Base-by-base conservation (phyloP, 2,329 filamentous ascomycete genomes). In the Trichoderma sp. region DNA sequence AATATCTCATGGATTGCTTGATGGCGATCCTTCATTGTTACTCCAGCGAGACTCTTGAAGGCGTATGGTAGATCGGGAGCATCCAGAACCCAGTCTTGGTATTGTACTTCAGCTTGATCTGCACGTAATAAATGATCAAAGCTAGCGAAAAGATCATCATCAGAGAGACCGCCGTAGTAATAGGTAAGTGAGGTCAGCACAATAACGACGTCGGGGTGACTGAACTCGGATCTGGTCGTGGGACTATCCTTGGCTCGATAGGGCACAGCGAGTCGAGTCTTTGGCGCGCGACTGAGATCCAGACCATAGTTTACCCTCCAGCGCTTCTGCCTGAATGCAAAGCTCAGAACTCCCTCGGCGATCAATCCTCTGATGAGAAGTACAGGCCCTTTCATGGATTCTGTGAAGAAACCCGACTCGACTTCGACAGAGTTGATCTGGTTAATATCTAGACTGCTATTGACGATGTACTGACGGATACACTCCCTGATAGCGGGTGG, bases 281-380 rank as follows among this genome's bases (percentile, higher is more conserved):
- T 62, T 0, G 84, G 85, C 0, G 74, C 73, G 3, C 88, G 78
- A 0, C 73, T 75, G 0, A 75, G 72, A 74, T 89, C 85, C 0
- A 87, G 80, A 0, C 91, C 90, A 72, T 90, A 93, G 68, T 92
- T 86, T 0, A 93, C 90, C 3, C 87, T 80, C 88, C 88, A 93
- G 1, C 90, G 81, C 74, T 92, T 92, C 15, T 85, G 79, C 0
- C 80, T 78, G 0, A 92, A 79, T 0, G 81, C 82, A 71, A 90
- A 91, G 0, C 75, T 74, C 0, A 93, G 75, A 0, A 92, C 80
- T 0, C 88, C 86, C 0, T 82, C 78, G 0, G 87, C 86, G 9
- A 93, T 77, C 0, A 93, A 81, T 0, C 91, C 86, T 28, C 87
- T 81, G 0, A 91, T 75, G 2, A 89, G 78, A 0, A 89, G 78